Evolutionary conservation across 257 asterid species (phyloP).

Genomic region (Ilex aquifolium): DNA sequence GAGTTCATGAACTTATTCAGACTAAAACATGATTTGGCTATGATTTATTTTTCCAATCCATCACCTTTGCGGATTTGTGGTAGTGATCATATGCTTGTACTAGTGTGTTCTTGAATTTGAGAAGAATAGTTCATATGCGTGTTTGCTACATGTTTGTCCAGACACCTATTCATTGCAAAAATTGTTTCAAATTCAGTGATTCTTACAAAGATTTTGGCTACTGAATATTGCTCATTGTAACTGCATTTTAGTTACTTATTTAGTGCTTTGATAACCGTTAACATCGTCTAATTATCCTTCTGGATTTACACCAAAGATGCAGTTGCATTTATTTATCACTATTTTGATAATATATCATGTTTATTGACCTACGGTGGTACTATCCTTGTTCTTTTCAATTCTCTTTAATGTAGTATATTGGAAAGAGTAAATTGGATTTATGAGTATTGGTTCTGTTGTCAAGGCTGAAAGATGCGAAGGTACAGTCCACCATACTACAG

Average conservation of each 20-base stretch:
- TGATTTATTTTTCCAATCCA: too few species aligned
- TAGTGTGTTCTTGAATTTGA: too few species aligned
- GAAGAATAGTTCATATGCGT: too few species aligned
- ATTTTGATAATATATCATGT: not conserved
- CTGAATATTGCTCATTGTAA: not conserved
- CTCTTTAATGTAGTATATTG: not conserved
- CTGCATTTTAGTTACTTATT: not conserved
- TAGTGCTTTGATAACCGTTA: not conserved
- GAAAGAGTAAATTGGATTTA: too few species aligned
- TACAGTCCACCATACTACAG: conserved; percentile 24
- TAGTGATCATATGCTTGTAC: too few species aligned
- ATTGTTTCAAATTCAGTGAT: not conserved
- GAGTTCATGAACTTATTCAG: too few species aligned
- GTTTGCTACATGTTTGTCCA: too few species aligned
- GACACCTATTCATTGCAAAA: not conserved
- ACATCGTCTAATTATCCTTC: too few species aligned
- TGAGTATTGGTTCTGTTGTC: too few species aligned
- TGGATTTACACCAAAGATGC: not conserved
- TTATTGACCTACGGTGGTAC: not conserved
- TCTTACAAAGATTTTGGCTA: not conserved
- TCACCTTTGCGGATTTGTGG: too few species aligned
- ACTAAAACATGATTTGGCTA: too few species aligned
- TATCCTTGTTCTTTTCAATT: not conserved
- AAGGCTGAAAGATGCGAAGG: conserved; percentile 23
- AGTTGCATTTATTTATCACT: not conserved